Evolutionary conservation across 495 filamentous ascomycete species (phyloP).

Genomic region (Xylaria cubensis): DNA sequence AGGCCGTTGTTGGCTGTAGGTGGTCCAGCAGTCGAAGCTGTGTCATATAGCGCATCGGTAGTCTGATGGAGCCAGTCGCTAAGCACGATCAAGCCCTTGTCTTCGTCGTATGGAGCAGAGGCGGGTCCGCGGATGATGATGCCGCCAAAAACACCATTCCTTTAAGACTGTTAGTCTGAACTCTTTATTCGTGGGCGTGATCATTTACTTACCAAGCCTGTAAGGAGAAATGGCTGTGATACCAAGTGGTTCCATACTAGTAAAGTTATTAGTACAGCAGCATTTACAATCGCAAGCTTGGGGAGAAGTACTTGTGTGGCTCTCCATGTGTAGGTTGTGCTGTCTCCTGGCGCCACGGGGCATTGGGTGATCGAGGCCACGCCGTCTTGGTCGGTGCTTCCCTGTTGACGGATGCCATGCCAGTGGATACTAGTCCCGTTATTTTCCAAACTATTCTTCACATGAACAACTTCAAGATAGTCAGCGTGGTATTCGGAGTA

Average conservation of each 20-base stretch:
- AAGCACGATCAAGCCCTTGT: constrained; percentile 56
- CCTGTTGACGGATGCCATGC: constrained; percentile 53
- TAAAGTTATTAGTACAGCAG: not conserved
- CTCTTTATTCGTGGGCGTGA: not conserved
- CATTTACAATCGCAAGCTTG: not conserved
- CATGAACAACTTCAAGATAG: constrained; percentile 32
- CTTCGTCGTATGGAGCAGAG: constrained; percentile 58
- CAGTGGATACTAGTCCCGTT: constrained; percentile 63
- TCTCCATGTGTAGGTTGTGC: constrained; percentile 58
- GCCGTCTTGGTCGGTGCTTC: constrained; percentile 49
- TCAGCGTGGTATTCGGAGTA: constrained; percentile 17
- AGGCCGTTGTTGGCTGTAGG: constrained; percentile 54
- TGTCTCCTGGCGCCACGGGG: constrained; percentile 53
- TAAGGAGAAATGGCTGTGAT: constrained; percentile 65
- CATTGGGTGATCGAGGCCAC: constrained; percentile 57
- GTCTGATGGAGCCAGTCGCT: constrained; percentile 57
- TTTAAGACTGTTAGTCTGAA: constrained; percentile 2
- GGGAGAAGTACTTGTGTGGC: constrained; percentile 44
- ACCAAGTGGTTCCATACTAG: constrained; percentile 67
- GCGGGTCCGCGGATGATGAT: constrained; percentile 58
- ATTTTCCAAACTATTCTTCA: constrained; percentile 39
- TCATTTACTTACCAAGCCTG: constrained; percentile 49
- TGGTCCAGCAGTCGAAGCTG: constrained; percentile 46
- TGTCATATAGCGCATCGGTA: constrained; percentile 44
- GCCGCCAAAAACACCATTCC: constrained; percentile 55